These are phyloP conservation scores for Aspergillus heteromorphus DNA, from an alignment of 495 filamentous ascomycete species.

Conservation along the genomic window DNA sequence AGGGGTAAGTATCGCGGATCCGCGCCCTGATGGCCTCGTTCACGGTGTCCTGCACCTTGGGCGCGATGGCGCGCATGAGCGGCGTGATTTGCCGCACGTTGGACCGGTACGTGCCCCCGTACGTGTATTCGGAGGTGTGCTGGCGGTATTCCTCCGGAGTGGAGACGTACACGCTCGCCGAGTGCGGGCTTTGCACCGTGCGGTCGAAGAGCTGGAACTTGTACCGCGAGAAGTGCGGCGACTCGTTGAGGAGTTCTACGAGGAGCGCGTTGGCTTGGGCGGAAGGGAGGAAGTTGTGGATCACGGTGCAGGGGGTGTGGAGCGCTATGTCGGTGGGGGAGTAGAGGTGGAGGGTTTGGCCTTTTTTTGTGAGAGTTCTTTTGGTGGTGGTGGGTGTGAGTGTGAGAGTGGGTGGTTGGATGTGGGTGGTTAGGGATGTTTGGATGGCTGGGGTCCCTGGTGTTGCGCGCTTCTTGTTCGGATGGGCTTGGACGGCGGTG, in stretches of 20 bases:
- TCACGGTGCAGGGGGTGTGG: constrained; percentile 81
- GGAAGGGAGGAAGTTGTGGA: constrained; percentile 80
- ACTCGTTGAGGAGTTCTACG: constrained; percentile 68
- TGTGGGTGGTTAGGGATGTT: constrained; percentile 43
- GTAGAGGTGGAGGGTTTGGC: constrained; percentile 75
- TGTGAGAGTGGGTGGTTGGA: constrained; percentile 21
- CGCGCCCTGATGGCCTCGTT: constrained; percentile 66
- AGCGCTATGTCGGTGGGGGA: constrained; percentile 69
- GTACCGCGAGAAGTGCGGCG: constrained; percentile 63
- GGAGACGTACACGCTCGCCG: constrained; percentile 73
- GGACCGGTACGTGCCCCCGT: constrained; percentile 68
- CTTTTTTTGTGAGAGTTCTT: constrained; percentile 61
- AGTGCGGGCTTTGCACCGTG: constrained; percentile 76
- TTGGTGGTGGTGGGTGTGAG: constrained; percentile 15
- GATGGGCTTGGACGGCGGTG: constrained; percentile 5
- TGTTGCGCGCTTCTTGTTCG: constrained; percentile 27
- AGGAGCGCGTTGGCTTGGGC: constrained; percentile 68
- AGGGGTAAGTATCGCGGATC: constrained; percentile 56
- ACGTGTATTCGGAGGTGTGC: constrained; percentile 75
- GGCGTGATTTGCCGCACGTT: constrained; percentile 73
- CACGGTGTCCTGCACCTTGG: constrained; percentile 63
- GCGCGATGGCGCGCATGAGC: constrained; percentile 59
- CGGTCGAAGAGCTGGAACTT: constrained; percentile 84
- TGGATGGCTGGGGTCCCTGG: constrained; percentile 25
- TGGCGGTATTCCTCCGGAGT: constrained; percentile 50